A percentile compares a stretch with the other conserved stretches of the same genome.
phyloP scores from a whole-genome alignment of 106 monocot genomes.

The Dendrobium officinale region DNA sequence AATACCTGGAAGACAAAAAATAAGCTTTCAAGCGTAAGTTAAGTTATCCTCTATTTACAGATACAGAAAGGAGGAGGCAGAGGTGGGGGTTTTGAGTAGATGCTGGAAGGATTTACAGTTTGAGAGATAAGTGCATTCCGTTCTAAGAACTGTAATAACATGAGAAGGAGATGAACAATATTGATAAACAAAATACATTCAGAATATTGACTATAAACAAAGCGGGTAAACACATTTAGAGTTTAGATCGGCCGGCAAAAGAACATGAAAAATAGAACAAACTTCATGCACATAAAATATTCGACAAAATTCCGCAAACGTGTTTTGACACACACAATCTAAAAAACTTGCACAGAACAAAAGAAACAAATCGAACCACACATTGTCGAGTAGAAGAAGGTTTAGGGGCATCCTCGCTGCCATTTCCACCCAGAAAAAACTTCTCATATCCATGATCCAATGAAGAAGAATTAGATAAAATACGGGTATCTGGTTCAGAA shows the following conservation, averaged over 20 bases:
- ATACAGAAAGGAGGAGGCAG: background rate
- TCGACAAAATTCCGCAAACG: slow-evolving; percentile 13
- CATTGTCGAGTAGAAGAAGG: background rate
- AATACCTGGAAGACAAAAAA: background rate
- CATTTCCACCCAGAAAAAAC: background rate
- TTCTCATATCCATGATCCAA: background rate
- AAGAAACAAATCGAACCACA: background rate
- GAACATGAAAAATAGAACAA: background rate
- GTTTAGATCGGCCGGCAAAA: background rate
- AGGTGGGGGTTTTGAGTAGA: background rate
- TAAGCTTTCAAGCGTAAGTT: background rate
- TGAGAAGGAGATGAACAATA: background rate
- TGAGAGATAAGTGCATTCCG: background rate
- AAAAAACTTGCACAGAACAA: slow-evolving; percentile 1
- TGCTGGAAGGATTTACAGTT: background rate
- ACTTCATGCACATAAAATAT: slow-evolving; percentile 13
- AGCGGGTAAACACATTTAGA: background rate
- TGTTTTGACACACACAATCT: background rate
- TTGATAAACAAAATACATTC: background rate
- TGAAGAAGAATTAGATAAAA: background rate
- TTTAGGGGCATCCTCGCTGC: background rate
- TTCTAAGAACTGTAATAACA: background rate
- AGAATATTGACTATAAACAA: background rate
- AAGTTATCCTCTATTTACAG: background rate
- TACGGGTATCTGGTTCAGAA: background rate